Evolutionary conservation across 164 flowering plant species (phyloP).

Genomic region (Magnolia changhungtana): DNA sequence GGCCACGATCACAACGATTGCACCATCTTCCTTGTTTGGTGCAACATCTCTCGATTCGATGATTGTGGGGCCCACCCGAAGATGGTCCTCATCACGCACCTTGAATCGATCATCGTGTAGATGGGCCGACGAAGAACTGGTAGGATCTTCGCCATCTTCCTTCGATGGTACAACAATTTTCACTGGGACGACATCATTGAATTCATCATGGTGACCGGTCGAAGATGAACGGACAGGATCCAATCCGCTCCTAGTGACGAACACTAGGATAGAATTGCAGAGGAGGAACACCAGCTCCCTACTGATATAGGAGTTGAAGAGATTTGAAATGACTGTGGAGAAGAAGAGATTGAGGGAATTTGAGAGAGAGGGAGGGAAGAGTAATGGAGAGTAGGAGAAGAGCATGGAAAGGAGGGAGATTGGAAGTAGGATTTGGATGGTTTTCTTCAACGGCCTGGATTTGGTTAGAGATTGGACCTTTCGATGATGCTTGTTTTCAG

Average conservation of each 20-base stretch:
- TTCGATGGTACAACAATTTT: no score
- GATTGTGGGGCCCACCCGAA: no score
- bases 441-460: neutral
- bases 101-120: no score
- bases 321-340: neutral
- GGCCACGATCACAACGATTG: no score
- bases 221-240: neutral
- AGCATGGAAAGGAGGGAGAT: neutral
- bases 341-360: neutral
- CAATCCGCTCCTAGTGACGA: neutral
- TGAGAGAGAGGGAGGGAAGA: neutral
- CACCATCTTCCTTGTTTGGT: no score
- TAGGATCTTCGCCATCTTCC: no score
- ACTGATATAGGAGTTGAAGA: neutral
- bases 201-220: neutral
- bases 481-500: no score
- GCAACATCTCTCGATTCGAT: no score
- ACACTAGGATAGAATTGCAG: neutral
- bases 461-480: neutral
- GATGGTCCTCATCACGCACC: no score
- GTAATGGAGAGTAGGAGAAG: neutral
- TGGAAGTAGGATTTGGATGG: neutral
- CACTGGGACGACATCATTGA: neutral
- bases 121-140: no score
- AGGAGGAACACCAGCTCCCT: conserved; percentile 1